Evolutionary conservation across 2,329 filamentous ascomycete species (phyloP).

Genomic region (Neonectria ditissima): DNA sequence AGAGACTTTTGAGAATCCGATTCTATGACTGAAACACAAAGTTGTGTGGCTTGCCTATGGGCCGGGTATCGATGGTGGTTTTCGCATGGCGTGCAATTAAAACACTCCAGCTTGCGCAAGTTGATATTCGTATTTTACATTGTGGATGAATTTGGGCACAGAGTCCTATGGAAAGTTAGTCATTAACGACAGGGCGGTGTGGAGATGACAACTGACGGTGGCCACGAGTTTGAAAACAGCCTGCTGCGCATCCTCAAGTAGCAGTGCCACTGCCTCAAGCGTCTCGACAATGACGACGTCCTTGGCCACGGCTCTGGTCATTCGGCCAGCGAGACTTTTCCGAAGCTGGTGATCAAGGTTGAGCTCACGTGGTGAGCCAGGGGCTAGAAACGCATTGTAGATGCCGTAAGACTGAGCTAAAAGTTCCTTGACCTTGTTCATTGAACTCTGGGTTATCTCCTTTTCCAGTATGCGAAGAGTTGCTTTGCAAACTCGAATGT

Average conservation of each 20-base stretch:
- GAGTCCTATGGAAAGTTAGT: slow-evolving; percentile 65
- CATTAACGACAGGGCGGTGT: slow-evolving; percentile 11
- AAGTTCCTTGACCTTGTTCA: slow-evolving; percentile 91
- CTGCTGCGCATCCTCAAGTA: slow-evolving; percentile 93
- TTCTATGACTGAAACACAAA: neutral
- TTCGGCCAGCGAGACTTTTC: slow-evolving; percentile 90
- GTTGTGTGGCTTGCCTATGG: neutral
- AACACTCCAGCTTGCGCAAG: neutral
- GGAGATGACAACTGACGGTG: slow-evolving; percentile 75
- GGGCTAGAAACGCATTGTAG: slow-evolving; percentile 96
- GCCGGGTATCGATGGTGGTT: neutral
- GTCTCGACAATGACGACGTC: slow-evolving; percentile 92
- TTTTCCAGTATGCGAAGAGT: slow-evolving; percentile 68
- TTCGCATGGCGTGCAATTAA: neutral
- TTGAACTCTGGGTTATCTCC: slow-evolving; percentile 69
- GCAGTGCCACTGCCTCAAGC: slow-evolving; percentile 84
- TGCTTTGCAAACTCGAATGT: slow-evolving; percentile 74
- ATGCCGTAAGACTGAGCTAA: slow-evolving; percentile 94
- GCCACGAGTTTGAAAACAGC: slow-evolving; percentile 99
- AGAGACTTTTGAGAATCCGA: no score
- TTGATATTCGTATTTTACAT: slow-evolving; percentile 48
- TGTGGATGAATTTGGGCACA: slow-evolving; percentile 78
- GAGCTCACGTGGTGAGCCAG: slow-evolving; percentile 93
- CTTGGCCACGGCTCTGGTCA: slow-evolving; percentile 95
- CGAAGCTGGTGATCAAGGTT: slow-evolving; percentile 97